These are phyloP conservation scores for Cyclocybe cylindracea DNA, from an alignment of 768 basidiomycete genomes.

Conservation along the genomic window DNA sequence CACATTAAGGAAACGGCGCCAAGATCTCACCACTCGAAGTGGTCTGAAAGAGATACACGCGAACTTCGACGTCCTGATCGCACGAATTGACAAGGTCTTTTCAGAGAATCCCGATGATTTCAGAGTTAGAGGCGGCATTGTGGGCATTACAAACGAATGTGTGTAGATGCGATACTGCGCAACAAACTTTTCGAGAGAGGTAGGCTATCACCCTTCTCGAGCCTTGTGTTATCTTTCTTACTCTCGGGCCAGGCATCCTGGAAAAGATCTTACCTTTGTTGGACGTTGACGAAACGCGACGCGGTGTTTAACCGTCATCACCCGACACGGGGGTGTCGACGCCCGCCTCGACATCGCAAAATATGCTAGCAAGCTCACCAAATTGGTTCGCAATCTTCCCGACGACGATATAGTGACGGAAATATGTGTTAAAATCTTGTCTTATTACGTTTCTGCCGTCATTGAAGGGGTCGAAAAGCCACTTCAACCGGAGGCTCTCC, in stretches of 20 bases:
- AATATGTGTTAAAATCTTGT: slow-evolving; percentile 49
- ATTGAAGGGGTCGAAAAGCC: slow-evolving; percentile 41
- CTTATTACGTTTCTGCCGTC: slow-evolving; percentile 50
- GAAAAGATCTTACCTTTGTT: slow-evolving; percentile 57
- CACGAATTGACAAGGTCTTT: slow-evolving; percentile 51
- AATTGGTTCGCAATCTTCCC: slow-evolving; percentile 47
- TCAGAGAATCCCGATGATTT: slow-evolving; percentile 41
- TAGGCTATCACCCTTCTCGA: slow-evolving; percentile 17
- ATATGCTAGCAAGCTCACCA: slow-evolving; percentile 40
- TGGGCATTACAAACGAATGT: slow-evolving; percentile 69
- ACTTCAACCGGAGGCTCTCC: slow-evolving; percentile 36
- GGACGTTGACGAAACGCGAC: slow-evolving; percentile 45
- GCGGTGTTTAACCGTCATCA: slow-evolving; percentile 57
- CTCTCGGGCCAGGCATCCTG: slow-evolving; percentile 45
- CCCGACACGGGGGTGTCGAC: slow-evolving; percentile 57
- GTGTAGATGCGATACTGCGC: slow-evolving; percentile 57
- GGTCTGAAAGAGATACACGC: slow-evolving; percentile 65
- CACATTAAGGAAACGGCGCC: no score
- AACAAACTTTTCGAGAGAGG: slow-evolving; percentile 64
- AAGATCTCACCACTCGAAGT: slow-evolving; percentile 56
- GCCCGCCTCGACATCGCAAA: slow-evolving; percentile 54
- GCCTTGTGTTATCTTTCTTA: background rate
- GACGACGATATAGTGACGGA: slow-evolving; percentile 53
- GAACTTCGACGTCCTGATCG: slow-evolving; percentile 54
- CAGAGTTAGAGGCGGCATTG: slow-evolving; percentile 54